phyloP scores from a whole-genome alignment of 768 basidiomycete species.

The Gyrodon lividus region DNA sequence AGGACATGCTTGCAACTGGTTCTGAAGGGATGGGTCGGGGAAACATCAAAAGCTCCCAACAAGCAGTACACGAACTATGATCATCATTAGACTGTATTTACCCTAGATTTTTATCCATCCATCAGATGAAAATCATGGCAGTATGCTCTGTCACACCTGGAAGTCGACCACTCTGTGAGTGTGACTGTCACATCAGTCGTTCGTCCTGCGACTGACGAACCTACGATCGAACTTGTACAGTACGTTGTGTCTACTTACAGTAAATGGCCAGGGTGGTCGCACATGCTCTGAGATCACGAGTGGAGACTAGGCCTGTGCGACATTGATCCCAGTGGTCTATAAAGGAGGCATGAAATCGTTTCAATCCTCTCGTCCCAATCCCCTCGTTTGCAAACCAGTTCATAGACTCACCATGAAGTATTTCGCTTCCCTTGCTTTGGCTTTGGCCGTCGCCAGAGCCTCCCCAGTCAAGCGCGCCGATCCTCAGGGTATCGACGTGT shows the following conservation, averaged over 20 bases:
- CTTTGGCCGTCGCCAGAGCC: constrained; percentile 14
- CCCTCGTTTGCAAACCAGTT: neutral
- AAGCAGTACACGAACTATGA: too few species aligned
- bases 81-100: too few species aligned
- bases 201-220: too few species aligned
- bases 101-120: too few species aligned
- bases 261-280: constrained; percentile 2
- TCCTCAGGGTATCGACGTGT: constrained; percentile 57
- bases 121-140: too few species aligned
- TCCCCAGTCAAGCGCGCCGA: constrained; percentile 31
- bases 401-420: constrained; percentile 17
- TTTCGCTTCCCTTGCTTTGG: constrained; percentile 15
- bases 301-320: neutral
- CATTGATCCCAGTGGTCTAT: neutral
- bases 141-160: too few species aligned
- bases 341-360: constrained; percentile 4
- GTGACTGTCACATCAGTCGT: too few species aligned
- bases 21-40: too few species aligned
- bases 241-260: constrained; percentile 2
- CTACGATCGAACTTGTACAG: too few species aligned
- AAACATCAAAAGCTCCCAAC: too few species aligned
- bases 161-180: too few species aligned
- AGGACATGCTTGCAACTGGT: too few species aligned
- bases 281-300: constrained; percentile 16
- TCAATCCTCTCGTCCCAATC: neutral